These are phyloP conservation scores for Candida dajiaensis DNA, from an alignment of 805 yeast genomes.

Conservation along the genomic window DNA sequence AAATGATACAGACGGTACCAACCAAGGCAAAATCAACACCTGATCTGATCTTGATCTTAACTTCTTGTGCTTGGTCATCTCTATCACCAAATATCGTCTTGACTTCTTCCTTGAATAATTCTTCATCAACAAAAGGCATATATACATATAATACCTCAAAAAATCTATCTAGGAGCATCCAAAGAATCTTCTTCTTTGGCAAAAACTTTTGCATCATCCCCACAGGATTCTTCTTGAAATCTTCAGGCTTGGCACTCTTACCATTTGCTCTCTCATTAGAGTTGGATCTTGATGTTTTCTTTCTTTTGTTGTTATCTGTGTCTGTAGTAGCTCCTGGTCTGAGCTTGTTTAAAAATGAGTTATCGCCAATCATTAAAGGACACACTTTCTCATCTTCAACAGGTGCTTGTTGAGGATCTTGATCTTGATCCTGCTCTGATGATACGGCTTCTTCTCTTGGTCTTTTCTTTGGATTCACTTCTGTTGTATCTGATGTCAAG, in stretches of 20 bases:
- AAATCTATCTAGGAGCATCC: conserved; percentile 52
- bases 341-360: conserved; percentile 14
- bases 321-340: background rate
- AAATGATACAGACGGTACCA: conserved; percentile 45
- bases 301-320: conserved; percentile 4
- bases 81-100: conserved; percentile 38
- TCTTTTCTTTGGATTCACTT: background rate
- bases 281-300: conserved; percentile 11
- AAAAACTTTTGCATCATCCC: conserved; percentile 35
- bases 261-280: conserved; percentile 11
- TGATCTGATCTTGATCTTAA: conserved; percentile 28
- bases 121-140: conserved; percentile 63
- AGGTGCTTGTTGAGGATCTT: background rate
- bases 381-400: conserved; percentile 26
- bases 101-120: conserved; percentile 38
- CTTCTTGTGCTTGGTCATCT: conserved; percentile 24
- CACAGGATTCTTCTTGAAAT: conserved; percentile 24
- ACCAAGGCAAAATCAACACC: conserved; percentile 39
- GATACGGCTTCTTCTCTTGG: background rate
- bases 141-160: conserved; percentile 56
- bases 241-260: conserved; percentile 13
- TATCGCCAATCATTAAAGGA: conserved; percentile 42
- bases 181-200: conserved; percentile 50
- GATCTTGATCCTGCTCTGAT: background rate
- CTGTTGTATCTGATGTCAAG: conserved; percentile 1